Evolutionary conservation across 73 alveolate species (phyloP), one percentile per base, ranked within the genome.

Genomic region (Tetrahymena borealis): DNA sequence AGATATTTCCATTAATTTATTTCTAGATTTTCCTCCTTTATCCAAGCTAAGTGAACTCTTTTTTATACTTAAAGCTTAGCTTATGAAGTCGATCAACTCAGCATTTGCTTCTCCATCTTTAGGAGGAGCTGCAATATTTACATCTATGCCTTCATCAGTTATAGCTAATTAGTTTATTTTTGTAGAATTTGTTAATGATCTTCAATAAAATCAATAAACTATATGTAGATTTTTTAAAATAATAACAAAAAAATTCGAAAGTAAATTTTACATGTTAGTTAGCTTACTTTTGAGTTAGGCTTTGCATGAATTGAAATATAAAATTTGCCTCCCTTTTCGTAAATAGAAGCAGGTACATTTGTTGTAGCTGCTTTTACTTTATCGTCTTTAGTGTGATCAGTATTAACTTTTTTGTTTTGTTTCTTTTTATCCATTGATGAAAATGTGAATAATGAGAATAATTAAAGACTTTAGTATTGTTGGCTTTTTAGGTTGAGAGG

Each of bases 41-140:
- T 91, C 40, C 8, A 95, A 93, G 12, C 40, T 36, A 1, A 95
- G 94, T 6, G 91, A 92, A n/a, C 92, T 90, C 78, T 94, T 95
- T 38, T 95, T 95, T n/a, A 95, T 79, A 33, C 95, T 95, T 36
- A 95, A 38, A 6, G 78, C 37, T 77, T 91, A 39, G 10, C 95
- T 33, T 38, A 95, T 39, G 39, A 38, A 95, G 16, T 37, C 90
- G 18, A 94, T 90, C 77, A 95, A 85, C 94, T 95, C 97, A 40
- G 78, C 90, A 90, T 95, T 95, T 0, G 97, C 97, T 39, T 95
- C 97, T 36, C 97, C 96, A 43, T 95, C 96, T 37, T 78, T 92
- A 32, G 97, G 97, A 35, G 97, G 97, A 12, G 97, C 96, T 36
- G 97, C 97, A 7, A 95, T 91, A 31, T 79, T 78, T 2, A 95